These are phyloP conservation scores for Hirsutella thompsonii DNA, from an alignment of 2,329 filamentous ascomycete species.

Conservation along the genomic window DNA sequence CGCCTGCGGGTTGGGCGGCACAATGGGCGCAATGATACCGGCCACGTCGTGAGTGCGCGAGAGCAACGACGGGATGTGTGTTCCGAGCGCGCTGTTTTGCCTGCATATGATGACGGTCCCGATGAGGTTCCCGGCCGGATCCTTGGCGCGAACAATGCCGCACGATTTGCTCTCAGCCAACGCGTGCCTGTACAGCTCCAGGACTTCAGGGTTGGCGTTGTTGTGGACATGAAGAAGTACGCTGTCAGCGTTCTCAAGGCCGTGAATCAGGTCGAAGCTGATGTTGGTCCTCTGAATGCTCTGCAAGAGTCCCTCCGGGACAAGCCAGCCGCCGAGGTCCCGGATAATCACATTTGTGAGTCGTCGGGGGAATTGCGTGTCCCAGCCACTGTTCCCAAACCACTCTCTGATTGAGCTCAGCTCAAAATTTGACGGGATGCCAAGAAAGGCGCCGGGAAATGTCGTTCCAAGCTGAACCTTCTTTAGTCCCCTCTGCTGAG, in stretches of 20 bases:
- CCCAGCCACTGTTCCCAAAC: conserved; percentile 89
- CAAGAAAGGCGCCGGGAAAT: conserved; percentile 75
- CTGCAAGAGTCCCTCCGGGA: conserved; percentile 64
- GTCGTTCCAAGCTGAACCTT: conserved; percentile 71
- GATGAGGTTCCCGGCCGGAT: conserved; percentile 51
- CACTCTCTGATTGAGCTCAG: conserved; percentile 47
- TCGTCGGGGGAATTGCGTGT: conserved; percentile 46
- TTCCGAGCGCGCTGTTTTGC: conserved; percentile 52
- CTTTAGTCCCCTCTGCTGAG: conserved; percentile 57
- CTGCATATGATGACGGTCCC: conserved; percentile 74
- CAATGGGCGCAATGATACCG: conserved; percentile 69
- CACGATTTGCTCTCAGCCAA: conserved; percentile 59
- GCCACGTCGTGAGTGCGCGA: conserved; percentile 48
- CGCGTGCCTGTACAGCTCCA: conserved; percentile 68
- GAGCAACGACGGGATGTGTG: conserved; percentile 56
- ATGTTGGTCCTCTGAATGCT: conserved; percentile 61
- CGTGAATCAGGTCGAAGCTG: conserved; percentile 74
- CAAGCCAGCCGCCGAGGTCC: conserved; percentile 59
- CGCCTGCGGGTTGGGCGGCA: conserved; percentile 55
- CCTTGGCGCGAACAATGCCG: conserved; percentile 73
- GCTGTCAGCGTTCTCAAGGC: conserved; percentile 59
- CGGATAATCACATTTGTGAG: conserved; percentile 58
- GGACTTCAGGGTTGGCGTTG: conserved; percentile 62
- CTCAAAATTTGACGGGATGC: conserved; percentile 52
- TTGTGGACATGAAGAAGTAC: conserved; percentile 65